phyloP scores from a whole-genome alignment of 495 filamentous ascomycete species.

The Neurospora hispaniola region DNA sequence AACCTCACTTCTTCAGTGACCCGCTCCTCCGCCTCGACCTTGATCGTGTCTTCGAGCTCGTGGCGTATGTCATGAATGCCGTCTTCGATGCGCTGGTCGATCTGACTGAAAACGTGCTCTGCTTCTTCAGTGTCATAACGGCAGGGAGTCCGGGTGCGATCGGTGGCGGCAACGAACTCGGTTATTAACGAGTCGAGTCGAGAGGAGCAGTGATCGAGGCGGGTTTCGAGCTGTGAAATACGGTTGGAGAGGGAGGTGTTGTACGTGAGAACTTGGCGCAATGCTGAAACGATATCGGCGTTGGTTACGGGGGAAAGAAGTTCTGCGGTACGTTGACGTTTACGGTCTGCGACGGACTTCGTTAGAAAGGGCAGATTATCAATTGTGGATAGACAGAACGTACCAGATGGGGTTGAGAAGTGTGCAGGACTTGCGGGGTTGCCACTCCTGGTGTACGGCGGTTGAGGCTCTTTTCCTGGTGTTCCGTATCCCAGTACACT shows the following conservation, averaged over 20 bases:
- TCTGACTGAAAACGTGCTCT: not conserved
- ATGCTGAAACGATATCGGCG: not conserved
- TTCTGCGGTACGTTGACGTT: conserved; percentile 3
- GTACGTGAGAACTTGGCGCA: not conserved
- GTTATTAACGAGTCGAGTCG: not conserved
- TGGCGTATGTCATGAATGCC: not conserved
- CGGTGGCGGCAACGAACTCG: too few species aligned
- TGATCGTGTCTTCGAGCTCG: conserved; percentile 3
- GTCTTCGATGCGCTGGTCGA: not conserved
- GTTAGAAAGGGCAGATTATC: not conserved
- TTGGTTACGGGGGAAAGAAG: not conserved
- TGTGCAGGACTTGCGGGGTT: not conserved
- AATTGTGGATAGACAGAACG: not conserved
- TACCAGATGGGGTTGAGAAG: not conserved
- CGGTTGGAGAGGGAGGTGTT: not conserved
- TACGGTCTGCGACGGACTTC: not conserved
- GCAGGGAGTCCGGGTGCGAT: too few species aligned
- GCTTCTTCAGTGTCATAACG: not conserved
- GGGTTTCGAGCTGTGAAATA: not conserved
- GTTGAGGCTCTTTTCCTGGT: not conserved
- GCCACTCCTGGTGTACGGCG: not conserved
- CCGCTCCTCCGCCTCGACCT: not conserved
- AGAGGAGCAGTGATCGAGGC: not conserved
- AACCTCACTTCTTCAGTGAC: conserved; percentile 1
- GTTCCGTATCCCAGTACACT: not conserved